Conservation (phyloP, 2,329 filamentous ascomycete species). For the Pseudogymnoascus sp. region DNA sequence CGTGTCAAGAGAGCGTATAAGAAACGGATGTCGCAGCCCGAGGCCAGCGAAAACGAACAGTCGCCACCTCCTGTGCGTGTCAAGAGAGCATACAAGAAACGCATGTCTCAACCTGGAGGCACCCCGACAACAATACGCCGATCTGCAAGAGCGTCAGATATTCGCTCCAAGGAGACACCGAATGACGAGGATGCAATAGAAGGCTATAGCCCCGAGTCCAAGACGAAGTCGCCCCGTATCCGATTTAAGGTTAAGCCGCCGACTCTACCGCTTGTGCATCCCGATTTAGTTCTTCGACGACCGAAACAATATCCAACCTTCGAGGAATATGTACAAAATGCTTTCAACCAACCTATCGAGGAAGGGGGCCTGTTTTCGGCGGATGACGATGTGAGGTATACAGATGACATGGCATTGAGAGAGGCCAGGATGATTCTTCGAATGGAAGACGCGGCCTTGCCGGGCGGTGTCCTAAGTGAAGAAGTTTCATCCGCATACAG, state of each 20-base stretch:
- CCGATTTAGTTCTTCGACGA: constrained; percentile 44
- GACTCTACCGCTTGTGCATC: constrained; percentile 50
- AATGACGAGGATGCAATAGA: constrained; percentile 15
- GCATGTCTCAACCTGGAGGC: constrained; percentile 16
- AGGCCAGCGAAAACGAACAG: constrained; percentile 10
- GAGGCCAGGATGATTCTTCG: constrained; percentile 64
- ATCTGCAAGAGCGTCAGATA: constrained; percentile 19
- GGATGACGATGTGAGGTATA: constrained; percentile 49
- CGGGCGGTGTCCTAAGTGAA: constrained; percentile 65
- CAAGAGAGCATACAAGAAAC: constrained; percentile 8
- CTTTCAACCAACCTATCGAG: constrained; percentile 44
- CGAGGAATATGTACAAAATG: constrained; percentile 48
- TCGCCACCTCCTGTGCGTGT: constrained; percentile 11
- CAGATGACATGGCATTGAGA: constrained; percentile 51
- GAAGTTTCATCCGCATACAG: constrained; percentile 64
- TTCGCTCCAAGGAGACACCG: not conserved
- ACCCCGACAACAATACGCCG: constrained; percentile 16
- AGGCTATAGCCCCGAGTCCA: constrained; percentile 20
- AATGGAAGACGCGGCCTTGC: constrained; percentile 63
- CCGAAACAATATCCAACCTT: constrained; percentile 46
- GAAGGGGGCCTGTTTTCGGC: constrained; percentile 45
- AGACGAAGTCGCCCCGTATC: constrained; percentile 34
- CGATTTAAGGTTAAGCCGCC: constrained; percentile 40
- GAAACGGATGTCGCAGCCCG: constrained; percentile 13
- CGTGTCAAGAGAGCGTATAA: constrained; percentile 13